Evolutionary conservation across 495 filamentous ascomycete species (phyloP).

Genomic region (Parathielavia hyrcaniae): DNA sequence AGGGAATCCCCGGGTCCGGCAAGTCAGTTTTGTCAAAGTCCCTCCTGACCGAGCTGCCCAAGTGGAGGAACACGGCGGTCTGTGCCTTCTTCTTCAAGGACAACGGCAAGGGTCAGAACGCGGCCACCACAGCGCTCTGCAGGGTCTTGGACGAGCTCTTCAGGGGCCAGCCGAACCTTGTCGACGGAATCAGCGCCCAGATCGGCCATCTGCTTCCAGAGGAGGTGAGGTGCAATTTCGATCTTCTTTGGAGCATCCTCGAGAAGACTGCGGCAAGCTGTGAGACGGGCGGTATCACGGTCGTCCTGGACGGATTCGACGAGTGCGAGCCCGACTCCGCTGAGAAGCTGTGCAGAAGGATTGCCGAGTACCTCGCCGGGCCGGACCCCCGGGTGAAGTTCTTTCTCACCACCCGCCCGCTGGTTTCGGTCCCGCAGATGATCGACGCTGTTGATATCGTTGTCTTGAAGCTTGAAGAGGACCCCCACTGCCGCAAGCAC

Average conservation of each 20-base stretch:
- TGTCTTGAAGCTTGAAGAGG: conserved; percentile 17
- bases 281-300: conserved; percentile 18
- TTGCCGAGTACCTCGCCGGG: conserved; percentile 12
- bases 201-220: conserved; percentile 17
- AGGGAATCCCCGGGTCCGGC: conserved; percentile 21
- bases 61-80: conserved; percentile 7
- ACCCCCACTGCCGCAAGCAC: conserved; percentile 17
- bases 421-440: neutral
- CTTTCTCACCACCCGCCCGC: conserved; percentile 19
- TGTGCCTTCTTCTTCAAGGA: conserved; percentile 26
- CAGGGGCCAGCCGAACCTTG: conserved; percentile 1
- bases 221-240: conserved; percentile 22
- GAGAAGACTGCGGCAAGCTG: conserved; percentile 8
- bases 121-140: conserved; percentile 20
- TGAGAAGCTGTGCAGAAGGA: conserved; percentile 15
- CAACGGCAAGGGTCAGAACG: conserved; percentile 20
- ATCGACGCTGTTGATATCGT: conserved; percentile 1
- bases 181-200: conserved; percentile 15
- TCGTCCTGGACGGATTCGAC: conserved; percentile 21
- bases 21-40: conserved; percentile 23
- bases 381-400: conserved; percentile 18
- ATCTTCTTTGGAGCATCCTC: conserved; percentile 19
- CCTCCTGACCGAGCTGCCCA: conserved; percentile 17
- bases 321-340: conserved; percentile 22
- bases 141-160: conserved; percentile 22